Percentiles rank a stretch among this genome's conserved stretches.
phyloP scores from a whole-genome alignment of 495 filamentous ascomycete genomes.

The Penicillium antarcticum region DNA sequence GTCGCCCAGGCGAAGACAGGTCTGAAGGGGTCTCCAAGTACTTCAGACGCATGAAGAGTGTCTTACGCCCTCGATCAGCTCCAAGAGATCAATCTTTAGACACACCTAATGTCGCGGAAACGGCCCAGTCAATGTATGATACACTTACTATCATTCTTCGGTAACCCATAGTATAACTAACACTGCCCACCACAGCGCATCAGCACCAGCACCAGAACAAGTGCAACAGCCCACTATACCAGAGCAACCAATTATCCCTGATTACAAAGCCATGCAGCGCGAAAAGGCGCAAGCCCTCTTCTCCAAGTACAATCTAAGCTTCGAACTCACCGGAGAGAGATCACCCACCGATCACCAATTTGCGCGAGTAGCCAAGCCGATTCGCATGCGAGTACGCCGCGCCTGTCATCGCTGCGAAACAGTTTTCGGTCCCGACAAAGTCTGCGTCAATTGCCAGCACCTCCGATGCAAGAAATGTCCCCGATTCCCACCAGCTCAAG shows the following conservation, averaged over 20 bases:
- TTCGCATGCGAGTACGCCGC: constrained; percentile 87
- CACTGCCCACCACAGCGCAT: neutral
- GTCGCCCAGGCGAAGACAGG: constrained; percentile 42
- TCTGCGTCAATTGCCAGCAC: constrained; percentile 72
- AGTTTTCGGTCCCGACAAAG: constrained; percentile 65
- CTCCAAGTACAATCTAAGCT: constrained; percentile 68
- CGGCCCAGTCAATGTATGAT: constrained; percentile 29
- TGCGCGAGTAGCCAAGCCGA: constrained; percentile 78
- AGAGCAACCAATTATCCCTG: constrained; percentile 25
- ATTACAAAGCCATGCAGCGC: constrained; percentile 48
- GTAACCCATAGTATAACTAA: constrained; percentile 3
- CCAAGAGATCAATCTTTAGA: constrained; percentile 38
- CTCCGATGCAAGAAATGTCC: constrained; percentile 75
- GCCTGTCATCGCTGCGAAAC: constrained; percentile 76
- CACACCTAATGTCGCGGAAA: constrained; percentile 4
- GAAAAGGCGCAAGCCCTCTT: constrained; percentile 70
- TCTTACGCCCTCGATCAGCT: constrained; percentile 51
- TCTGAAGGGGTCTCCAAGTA: constrained; percentile 62
- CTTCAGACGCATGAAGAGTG: constrained; percentile 61
- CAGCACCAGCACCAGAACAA: constrained; percentile 5
- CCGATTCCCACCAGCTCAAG: constrained; percentile 53
- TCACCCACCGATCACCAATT: constrained; percentile 52
- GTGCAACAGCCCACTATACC: constrained; percentile 12
- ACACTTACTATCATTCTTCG: constrained; percentile 12
- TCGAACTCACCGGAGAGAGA: constrained; percentile 69